Evolutionary conservation across 257 asterid genomes (phyloP).

Genomic region (Rauvolfia tetraphylla): DNA sequence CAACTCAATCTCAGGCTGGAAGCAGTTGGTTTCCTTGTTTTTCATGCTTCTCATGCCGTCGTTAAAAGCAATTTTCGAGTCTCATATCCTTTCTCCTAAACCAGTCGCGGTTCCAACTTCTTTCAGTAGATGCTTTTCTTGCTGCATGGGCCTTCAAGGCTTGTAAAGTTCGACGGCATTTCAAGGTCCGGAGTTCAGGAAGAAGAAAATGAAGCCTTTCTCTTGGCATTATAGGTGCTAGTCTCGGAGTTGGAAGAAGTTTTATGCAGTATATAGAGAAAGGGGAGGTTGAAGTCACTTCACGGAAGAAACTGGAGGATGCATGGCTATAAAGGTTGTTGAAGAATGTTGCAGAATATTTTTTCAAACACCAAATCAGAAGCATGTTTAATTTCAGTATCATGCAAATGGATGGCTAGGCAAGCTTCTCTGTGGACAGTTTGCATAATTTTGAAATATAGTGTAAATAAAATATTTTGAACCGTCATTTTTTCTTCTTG

Average conservation of each 20-base stretch:
- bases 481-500: not conserved
- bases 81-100: not conserved
- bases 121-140: not conserved
- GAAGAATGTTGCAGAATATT: not conserved
- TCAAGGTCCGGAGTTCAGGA: too few relatives aligned
- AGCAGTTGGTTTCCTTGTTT: constrained; percentile 36
- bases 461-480: not conserved
- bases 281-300: not conserved
- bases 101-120: too few relatives aligned
- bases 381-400: not conserved
- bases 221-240: not conserved
- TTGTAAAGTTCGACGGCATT: not conserved
- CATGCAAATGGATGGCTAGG: not conserved
- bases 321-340: not conserved
- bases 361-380: not conserved
- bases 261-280: too few relatives aligned
- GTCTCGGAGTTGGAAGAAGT: not conserved
- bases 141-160: not conserved
- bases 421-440: not conserved
- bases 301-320: not conserved
- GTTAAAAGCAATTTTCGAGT: not conserved
- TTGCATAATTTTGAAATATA: not conserved
- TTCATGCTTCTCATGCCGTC: constrained; percentile 31
- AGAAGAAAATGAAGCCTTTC: not conserved
- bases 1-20: constrained; percentile 15